These are phyloP conservation scores for Lodderomyces orthopsilosis DNA, from an alignment of 1,139 yeast species.

Conservation along the genomic window DNA sequence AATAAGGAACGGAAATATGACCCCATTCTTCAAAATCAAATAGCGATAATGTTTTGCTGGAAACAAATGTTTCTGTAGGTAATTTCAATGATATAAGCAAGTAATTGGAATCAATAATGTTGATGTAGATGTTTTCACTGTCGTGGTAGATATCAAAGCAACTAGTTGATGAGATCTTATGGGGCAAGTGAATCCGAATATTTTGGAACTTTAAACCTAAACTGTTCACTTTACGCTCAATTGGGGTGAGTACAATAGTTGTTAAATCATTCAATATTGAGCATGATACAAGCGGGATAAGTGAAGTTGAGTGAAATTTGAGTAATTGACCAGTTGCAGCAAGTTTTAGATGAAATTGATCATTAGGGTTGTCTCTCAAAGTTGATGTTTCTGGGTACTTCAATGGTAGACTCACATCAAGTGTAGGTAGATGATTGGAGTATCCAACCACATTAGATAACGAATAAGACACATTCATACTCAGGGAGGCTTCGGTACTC, in stretches of 20 bases:
- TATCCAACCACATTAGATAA: constrained; percentile 26
- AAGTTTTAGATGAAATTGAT: constrained; percentile 21
- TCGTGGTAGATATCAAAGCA: constrained; percentile 22
- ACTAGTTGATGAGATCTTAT: constrained; percentile 25
- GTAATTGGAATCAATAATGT: constrained; percentile 27
- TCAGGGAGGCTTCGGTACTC: not conserved
- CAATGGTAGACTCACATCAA: constrained; percentile 30
- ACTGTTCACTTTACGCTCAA: constrained; percentile 21
- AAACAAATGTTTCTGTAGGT: constrained; percentile 30
- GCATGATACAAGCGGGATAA: constrained; percentile 25
- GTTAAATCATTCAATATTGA: constrained; percentile 30
- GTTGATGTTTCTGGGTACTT: constrained; percentile 21
- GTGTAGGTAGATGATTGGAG: constrained; percentile 21
- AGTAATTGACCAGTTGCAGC: constrained; percentile 26
- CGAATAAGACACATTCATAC: constrained; percentile 13
- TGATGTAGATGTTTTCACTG: constrained; percentile 21
- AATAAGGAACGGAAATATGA: constrained; percentile 64
- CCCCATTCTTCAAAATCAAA: constrained; percentile 52
- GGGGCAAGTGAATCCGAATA: constrained; percentile 32
- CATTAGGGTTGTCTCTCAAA: constrained; percentile 17
- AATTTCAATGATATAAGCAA: constrained; percentile 35
- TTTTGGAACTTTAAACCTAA: constrained; percentile 28
- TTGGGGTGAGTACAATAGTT: constrained; percentile 32
- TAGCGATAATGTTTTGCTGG: constrained; percentile 21
- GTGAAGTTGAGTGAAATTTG: constrained; percentile 18